Evolutionary conservation across 352 stramenopile species (phyloP).

Genomic region (Salisapilia sapeloensis): DNA sequence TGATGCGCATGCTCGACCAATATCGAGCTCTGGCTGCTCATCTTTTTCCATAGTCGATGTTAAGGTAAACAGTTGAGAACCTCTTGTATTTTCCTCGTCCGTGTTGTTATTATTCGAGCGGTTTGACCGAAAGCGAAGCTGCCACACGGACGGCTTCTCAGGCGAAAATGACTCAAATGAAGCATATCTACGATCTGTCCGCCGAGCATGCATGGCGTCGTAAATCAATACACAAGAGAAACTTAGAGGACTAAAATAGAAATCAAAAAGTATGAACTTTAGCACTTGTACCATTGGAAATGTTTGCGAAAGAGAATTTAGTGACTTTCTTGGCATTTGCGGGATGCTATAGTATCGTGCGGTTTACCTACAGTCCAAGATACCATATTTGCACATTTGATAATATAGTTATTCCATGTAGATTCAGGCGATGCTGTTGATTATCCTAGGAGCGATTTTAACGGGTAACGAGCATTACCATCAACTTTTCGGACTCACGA

Average conservation of each 20-base stretch:
- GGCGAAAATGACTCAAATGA: conserved; percentile 10
- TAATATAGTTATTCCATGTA: conserved; percentile 2
- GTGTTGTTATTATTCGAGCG: conserved; percentile 2
- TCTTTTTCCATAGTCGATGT: conserved; percentile 2
- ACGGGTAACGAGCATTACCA: conserved; percentile 40
- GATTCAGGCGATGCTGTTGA: conserved; percentile 34
- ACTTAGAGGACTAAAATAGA: not conserved
- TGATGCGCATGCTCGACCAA: conserved; percentile 26
- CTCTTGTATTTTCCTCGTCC: not conserved
- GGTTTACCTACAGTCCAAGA: not conserved
- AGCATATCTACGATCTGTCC: not conserved
- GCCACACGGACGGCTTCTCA: conserved; percentile 23
- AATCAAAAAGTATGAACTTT: not conserved
- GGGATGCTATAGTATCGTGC: conserved; percentile 38
- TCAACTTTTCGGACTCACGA: conserved; percentile 22
- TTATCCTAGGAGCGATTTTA: conserved; percentile 26
- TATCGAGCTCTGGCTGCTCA: conserved; percentile 9
- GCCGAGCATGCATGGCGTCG: not conserved
- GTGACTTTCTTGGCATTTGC: conserved; percentile 37
- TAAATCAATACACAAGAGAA: not conserved
- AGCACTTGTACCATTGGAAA: conserved; percentile 3
- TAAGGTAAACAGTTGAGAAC: not conserved
- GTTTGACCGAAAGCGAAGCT: conserved; percentile 32
- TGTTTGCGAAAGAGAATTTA: conserved; percentile 52
- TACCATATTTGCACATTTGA: not conserved